Percentiles rank a stretch among this genome's conserved stretches.
Evolutionary conservation across 2,329 filamentous ascomycete species (phyloP).

Genomic region (Scedosporium aurantiacum): DNA sequence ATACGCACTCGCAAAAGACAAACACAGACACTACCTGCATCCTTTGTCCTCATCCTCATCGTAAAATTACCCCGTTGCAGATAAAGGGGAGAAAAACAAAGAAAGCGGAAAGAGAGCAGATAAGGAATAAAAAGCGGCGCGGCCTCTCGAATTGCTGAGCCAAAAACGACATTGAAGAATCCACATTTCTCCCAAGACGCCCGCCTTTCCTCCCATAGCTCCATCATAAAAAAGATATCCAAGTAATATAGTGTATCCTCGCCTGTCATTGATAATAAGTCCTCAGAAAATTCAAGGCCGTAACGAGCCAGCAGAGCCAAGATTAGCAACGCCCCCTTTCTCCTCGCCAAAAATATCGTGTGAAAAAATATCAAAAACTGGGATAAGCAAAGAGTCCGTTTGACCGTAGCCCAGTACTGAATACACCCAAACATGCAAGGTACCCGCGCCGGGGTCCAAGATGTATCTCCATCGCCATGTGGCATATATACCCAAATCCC

Average conservation of each 20-base stretch:
- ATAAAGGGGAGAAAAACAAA: not conserved
- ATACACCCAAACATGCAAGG: not conserved
- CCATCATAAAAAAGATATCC: too few relatives aligned
- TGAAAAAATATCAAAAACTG: constrained; percentile 1
- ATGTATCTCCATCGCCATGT: too few relatives aligned
- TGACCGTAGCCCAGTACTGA: not conserved
- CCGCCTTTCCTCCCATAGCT: too few relatives aligned
- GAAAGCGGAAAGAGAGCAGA: not conserved
- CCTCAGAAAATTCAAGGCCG: not conserved
- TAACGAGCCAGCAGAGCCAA: not conserved
- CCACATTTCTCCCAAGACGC: too few relatives aligned
- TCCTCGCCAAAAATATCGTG: not conserved
- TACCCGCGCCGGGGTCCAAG: not conserved
- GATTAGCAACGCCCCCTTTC: not conserved
- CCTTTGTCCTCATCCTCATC: not conserved
- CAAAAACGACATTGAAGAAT: not conserved
- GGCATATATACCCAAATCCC: not conserved
- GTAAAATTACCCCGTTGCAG: not conserved
- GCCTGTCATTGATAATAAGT: too few relatives aligned
- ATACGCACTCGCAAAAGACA: not conserved
- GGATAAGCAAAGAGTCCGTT: not conserved
- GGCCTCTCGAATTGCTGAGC: not conserved
- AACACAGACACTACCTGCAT: not conserved
- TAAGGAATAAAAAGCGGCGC: not conserved
- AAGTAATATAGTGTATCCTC: too few relatives aligned